These are phyloP conservation scores for Starmerella floris DNA, from an alignment of 805 yeast genomes.

Conservation along the genomic window DNA sequence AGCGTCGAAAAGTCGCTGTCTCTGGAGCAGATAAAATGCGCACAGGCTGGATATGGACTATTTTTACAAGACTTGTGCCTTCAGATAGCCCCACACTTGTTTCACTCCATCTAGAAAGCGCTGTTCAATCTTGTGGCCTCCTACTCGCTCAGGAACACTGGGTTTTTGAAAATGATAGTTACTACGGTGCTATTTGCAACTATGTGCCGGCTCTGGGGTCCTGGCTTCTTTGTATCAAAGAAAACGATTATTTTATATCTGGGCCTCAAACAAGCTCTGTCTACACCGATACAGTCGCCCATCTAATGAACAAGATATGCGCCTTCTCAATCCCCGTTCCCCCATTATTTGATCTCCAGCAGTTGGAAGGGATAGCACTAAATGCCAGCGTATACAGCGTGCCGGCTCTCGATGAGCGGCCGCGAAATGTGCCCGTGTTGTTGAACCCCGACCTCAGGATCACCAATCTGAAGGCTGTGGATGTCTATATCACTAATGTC, in stretches of 20 bases:
- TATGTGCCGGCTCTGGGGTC: conserved; percentile 12
- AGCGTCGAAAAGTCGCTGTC: too few relatives aligned
- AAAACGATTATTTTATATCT: background rate
- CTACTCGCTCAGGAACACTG: background rate
- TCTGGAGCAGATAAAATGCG: too few relatives aligned
- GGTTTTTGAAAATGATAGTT: background rate
- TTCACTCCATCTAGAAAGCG: background rate
- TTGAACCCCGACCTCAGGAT: background rate
- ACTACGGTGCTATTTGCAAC: conserved; percentile 1
- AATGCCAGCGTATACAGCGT: background rate
- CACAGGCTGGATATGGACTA: too few relatives aligned
- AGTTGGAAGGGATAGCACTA: background rate
- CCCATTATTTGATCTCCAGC: background rate
- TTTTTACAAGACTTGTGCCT: too few relatives aligned
- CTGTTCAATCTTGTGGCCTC: background rate
- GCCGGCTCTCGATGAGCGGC: background rate
- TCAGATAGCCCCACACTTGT: too few relatives aligned
- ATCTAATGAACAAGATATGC: background rate
- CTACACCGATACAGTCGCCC: too few relatives aligned
- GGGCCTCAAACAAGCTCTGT: background rate
- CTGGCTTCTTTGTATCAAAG: conserved; percentile 7
- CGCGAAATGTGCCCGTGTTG: background rate
- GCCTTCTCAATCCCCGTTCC: background rate
- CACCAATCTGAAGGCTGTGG: background rate
- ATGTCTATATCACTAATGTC: background rate